Conservation (phyloP, 495 filamentous ascomycete genomes). For the Annulohypoxylon stygium region DNA sequence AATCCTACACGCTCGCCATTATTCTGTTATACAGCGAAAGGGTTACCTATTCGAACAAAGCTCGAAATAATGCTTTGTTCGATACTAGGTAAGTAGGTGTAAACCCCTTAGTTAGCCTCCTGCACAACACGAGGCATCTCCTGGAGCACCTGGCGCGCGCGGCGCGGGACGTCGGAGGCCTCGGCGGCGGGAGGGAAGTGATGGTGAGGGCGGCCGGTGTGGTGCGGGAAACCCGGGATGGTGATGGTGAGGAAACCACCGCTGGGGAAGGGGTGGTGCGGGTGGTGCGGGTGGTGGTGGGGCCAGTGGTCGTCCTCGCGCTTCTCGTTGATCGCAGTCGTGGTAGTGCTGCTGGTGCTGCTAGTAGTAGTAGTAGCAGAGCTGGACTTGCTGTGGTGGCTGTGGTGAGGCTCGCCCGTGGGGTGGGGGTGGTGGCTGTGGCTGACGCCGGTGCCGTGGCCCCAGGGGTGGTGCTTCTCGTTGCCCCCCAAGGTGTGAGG, state of each 20-base stretch:
- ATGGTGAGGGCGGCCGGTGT: neutral
- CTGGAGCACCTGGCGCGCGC: conserved; percentile 20
- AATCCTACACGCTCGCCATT: neutral
- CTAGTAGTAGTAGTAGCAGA: neutral
- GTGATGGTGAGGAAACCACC: conserved; percentile 11
- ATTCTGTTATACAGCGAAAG: neutral
- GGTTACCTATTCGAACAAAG: neutral
- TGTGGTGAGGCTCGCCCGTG: neutral
- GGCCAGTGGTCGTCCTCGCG: neutral
- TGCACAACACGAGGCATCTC: conserved; percentile 18
- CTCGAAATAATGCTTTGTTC: neutral
- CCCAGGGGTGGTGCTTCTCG: conserved; percentile 11
- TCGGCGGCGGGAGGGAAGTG: neutral
- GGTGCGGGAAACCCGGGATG: conserved; percentile 11
- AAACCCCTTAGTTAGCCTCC: conserved; percentile 14
- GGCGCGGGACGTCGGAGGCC: neutral
- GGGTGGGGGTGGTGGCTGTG: conserved; percentile 12
- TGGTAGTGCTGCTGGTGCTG: neutral
- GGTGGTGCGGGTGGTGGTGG: neutral
- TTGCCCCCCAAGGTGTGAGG: neutral
- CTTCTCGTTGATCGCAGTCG: neutral
- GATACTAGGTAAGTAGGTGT: neutral
- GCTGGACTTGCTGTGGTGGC: neutral
- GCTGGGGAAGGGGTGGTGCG: conserved; percentile 5
- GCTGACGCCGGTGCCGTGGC: conserved; percentile 11